These are phyloP conservation scores for Boletus rubroflammeus DNA, from an alignment of 768 basidiomycete species.

Conservation along the genomic window DNA sequence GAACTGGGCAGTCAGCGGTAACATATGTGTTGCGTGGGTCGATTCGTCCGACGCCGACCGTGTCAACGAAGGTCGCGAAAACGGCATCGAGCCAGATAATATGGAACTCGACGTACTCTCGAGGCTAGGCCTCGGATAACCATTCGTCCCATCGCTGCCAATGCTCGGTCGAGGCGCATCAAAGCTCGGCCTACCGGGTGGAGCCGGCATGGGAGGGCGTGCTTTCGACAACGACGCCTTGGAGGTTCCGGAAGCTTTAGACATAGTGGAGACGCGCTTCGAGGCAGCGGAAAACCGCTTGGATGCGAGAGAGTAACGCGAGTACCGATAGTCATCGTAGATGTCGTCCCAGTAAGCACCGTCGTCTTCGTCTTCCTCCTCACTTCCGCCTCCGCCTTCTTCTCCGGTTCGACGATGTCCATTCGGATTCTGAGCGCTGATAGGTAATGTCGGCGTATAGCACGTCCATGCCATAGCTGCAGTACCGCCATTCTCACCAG, in stretches of 20 bases:
- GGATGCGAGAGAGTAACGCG: constrained; percentile 51
- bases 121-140: constrained; percentile 21
- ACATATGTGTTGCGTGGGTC: constrained; percentile 7
- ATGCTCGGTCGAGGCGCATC: constrained; percentile 18
- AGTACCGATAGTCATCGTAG: constrained; percentile 79
- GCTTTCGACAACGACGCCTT: constrained; percentile 27
- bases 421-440: constrained; percentile 1
- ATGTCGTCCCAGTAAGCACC: constrained; percentile 68
- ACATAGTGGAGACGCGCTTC: constrained; percentile 12
- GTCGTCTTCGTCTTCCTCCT: constrained; percentile 28
- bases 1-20: constrained; percentile 30
- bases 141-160: constrained; percentile 20
- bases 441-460: constrained; percentile 27
- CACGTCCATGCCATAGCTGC: constrained; percentile 28
- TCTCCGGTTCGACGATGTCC: constrained; percentile 2
- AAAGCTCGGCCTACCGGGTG: constrained; percentile 19
- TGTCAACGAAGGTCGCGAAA: constrained; percentile 18
- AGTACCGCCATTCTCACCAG: constrained; percentile 1
- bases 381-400: constrained; percentile 10
- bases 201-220: constrained; percentile 27
- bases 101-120: constrained; percentile 24
- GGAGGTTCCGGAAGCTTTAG: constrained; percentile 23
- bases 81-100: constrained; percentile 15
- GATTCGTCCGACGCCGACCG: constrained; percentile 27
- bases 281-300: constrained; percentile 13